Percentiles rank a stretch among this genome's conserved stretches.
phyloP scores from a whole-genome alignment of 2,329 filamentous ascomycete species.

The Coleophoma eucalyptorum region DNA sequence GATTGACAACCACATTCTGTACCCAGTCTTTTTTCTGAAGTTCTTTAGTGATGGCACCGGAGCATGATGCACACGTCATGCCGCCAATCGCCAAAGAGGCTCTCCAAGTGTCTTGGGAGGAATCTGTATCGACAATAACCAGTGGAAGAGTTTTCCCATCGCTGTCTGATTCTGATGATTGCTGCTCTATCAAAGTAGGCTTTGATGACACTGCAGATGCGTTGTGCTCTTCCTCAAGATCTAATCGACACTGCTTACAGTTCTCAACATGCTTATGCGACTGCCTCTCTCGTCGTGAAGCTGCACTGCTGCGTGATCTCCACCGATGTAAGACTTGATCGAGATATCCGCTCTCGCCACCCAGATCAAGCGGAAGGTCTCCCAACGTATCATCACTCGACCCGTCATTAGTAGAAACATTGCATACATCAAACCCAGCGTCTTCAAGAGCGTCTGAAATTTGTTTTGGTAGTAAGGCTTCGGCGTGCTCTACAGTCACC shows the following conservation, averaged over 20 bases:
- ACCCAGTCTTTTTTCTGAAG: conserved; percentile 43
- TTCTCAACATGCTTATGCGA: conserved; percentile 38
- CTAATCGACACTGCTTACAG: conserved; percentile 43
- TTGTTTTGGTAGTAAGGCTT: conserved; percentile 35
- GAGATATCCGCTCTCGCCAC: conserved; percentile 19
- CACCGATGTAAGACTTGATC: conserved; percentile 21
- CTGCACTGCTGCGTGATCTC: conserved; percentile 8
- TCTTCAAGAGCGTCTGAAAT: conserved; percentile 47
- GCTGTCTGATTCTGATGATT: conserved; percentile 1
- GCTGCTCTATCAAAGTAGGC: neutral
- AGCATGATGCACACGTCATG: conserved; percentile 55
- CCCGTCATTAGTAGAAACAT: conserved; percentile 14
- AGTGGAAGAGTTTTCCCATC: conserved; percentile 9
- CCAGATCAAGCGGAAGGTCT: conserved; percentile 3
- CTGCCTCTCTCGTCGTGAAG: neutral
- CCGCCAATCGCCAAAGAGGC: conserved; percentile 48
- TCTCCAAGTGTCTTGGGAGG: conserved; percentile 36
- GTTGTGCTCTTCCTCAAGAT: conserved; percentile 24
- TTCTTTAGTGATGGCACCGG: conserved; percentile 34
- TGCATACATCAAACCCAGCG: conserved; percentile 55
- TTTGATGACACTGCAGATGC: neutral
- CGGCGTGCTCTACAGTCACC: conserved; percentile 55
- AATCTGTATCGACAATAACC: conserved; percentile 31
- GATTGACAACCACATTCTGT: conserved; percentile 42
- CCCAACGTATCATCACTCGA: neutral